phyloP scores from a whole-genome alignment of 2,329 filamentous ascomycete species.

The Ophiocordyceps camponoti-leonardi region DNA sequence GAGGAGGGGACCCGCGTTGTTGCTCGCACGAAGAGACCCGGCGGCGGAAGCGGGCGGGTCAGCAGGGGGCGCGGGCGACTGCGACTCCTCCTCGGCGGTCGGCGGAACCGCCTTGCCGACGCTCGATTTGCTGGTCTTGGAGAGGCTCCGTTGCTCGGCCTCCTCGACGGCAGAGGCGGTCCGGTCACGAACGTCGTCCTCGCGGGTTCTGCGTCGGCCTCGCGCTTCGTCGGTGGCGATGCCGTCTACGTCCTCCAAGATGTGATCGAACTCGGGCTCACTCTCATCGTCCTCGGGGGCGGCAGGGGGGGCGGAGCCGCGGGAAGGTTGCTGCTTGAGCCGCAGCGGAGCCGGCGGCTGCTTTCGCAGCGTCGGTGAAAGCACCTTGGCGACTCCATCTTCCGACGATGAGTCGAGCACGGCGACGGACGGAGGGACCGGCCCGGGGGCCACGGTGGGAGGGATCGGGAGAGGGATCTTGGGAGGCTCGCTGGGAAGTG shows the following conservation, averaged over 20 bases:
- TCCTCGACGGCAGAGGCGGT: slow-evolving; percentile 51
- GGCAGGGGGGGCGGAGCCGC: slow-evolving; percentile 11
- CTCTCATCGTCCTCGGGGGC: slow-evolving; percentile 42
- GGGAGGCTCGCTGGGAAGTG: slow-evolving; percentile 32
- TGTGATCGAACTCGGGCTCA: slow-evolving; percentile 72
- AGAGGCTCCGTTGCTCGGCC: slow-evolving; percentile 52
- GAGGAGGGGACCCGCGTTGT: slow-evolving; percentile 23
- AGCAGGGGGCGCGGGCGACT: slow-evolving; percentile 16
- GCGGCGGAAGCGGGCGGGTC: slow-evolving; percentile 17
- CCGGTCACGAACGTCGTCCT: slow-evolving; percentile 70
- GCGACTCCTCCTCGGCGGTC: slow-evolving; percentile 13
- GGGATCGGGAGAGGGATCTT: slow-evolving; percentile 33
- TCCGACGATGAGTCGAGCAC: slow-evolving; percentile 25
- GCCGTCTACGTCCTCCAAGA: slow-evolving; percentile 54
- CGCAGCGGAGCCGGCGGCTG: slow-evolving; percentile 73
- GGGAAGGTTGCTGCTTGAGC: slow-evolving; percentile 23
- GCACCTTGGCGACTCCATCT: slow-evolving; percentile 31
- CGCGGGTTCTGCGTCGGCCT: slow-evolving; percentile 67
- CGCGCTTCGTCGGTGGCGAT: slow-evolving; percentile 40
- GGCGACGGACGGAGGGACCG: slow-evolving; percentile 19
- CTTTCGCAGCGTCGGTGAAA: slow-evolving; percentile 50
- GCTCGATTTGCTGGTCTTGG: slow-evolving; percentile 49
- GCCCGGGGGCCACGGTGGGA: slow-evolving; percentile 12
- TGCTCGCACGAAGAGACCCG: slow-evolving; percentile 11
- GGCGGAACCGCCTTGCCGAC: slow-evolving; percentile 8